A percentile compares a stretch with the other conserved stretches of the same genome.
These are phyloP conservation scores for Alternaria sp. DNA, from an alignment of 2,329 filamentous ascomycete species.

Conservation along the genomic window DNA sequence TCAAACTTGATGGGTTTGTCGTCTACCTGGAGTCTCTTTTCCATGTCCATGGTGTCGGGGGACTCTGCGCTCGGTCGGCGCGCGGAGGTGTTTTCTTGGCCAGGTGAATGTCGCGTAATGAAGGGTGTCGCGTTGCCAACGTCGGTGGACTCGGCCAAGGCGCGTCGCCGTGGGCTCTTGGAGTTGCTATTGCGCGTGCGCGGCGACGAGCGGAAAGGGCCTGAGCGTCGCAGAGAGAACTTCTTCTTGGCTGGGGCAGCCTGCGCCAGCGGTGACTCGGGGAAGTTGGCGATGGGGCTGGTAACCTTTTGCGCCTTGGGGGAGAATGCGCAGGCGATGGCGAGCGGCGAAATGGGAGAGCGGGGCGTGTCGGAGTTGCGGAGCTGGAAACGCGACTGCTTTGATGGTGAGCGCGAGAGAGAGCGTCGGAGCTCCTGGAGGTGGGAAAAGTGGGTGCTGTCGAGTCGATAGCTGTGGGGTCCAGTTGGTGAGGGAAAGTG, in stretches of 20 bases:
- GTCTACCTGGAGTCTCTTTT: constrained; percentile 56
- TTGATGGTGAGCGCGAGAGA: constrained; percentile 91
- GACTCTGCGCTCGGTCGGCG: constrained; percentile 43
- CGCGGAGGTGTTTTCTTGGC: constrained; percentile 56
- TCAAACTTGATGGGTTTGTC: constrained; percentile 60
- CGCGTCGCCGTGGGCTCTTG: constrained; percentile 77
- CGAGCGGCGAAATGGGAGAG: constrained; percentile 56
- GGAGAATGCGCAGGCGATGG: constrained; percentile 57
- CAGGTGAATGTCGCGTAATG: constrained; percentile 57
- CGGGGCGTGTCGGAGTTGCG: constrained; percentile 57
- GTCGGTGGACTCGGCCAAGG: constrained; percentile 73
- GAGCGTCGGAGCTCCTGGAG: constrained; percentile 86
- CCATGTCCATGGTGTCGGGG: constrained; percentile 43
- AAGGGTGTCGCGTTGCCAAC: constrained; percentile 72
- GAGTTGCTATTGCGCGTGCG: constrained; percentile 72
- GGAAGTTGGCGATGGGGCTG: constrained; percentile 59
- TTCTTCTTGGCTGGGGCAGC: constrained; percentile 68
- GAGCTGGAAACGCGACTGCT: constrained; percentile 73
- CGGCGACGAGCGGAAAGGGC: constrained; percentile 64
- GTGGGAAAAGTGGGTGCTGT: constrained; percentile 72
- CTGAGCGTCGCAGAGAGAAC: constrained; percentile 58
- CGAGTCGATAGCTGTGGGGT: constrained; percentile 76
- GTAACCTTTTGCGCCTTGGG: constrained; percentile 57
- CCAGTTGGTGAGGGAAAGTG: constrained; percentile 84
- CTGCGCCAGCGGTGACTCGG: constrained; percentile 66